Evolutionary conservation across 208 protist genomes (phyloP), one percentile per base, ranked within the genome.

Genomic region (Trypanosoma avium): DNA sequence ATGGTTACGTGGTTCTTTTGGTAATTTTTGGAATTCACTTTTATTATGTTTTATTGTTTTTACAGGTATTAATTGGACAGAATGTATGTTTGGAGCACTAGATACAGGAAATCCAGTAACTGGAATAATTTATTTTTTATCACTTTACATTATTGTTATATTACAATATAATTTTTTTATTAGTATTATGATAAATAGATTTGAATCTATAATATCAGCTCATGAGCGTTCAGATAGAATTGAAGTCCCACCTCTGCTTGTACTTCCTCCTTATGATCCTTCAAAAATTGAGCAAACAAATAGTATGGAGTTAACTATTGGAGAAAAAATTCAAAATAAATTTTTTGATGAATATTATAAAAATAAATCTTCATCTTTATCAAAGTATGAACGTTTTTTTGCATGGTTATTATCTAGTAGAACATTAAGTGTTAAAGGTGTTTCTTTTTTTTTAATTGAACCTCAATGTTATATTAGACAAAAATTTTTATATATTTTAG

Each of bases 1-100:
- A 55, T 8, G 6, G 13, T 3, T 40, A 26, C 73, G 73, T 45
- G 78, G 67, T 13, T 68, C 73, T 24, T 92, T 86, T 60, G 61
- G 56, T 26, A 88, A 73, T 4, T 58, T 82, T 5, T 92, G 85
- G 85, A 62, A 62, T 0, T 67, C 79, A 0, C 45, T 84, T 19
- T 73, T 86, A 0, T 62, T 61, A 5, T 69, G 61, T 33, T 84
- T 92, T 53, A 67, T 70, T 22, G 55, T 77, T 33, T 75, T 79
- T 54, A 88, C 79, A 2, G 80, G 74, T 4, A 74, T 79, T 59
- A 49, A 67, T 19, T 86, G 80, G 82, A 79, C 69, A 35, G 46
- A 40, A 2, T 64, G 52, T 19, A 32, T 92, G 64, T 46, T 60
- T 4, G 64, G 48, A 2, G 65, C 75, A 2, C 63, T 81, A 33